These are phyloP conservation scores for Claviceps paspali DNA, from an alignment of 2,329 filamentous ascomycete species.

Conservation along the genomic window DNA sequence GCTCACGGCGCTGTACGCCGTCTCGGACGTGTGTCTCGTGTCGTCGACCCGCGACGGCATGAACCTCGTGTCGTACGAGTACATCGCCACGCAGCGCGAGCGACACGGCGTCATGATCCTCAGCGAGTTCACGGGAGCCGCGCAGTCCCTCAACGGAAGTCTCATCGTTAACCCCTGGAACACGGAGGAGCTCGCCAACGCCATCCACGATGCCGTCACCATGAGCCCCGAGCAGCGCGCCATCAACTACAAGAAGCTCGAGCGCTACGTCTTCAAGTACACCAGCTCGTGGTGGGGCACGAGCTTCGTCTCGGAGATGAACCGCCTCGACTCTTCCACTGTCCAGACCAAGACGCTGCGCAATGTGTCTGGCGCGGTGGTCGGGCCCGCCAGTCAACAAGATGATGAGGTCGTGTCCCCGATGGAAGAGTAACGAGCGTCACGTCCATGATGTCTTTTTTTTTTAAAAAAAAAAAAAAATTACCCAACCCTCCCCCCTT, in stretches of 20 bases:
- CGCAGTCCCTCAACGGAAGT: constrained; percentile 84
- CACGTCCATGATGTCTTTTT: no score
- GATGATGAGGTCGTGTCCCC: constrained; percentile 5
- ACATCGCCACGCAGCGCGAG: constrained; percentile 84
- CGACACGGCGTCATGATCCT: constrained; percentile 88
- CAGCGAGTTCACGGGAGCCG: constrained; percentile 91
- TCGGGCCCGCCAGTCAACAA: constrained; percentile 9
- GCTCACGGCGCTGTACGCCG: constrained; percentile 81
- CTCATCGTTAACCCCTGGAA: constrained; percentile 98
- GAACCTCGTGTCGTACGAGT: constrained; percentile 97
- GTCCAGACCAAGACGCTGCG: constrained; percentile 24
- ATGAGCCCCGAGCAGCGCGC: constrained; percentile 83
- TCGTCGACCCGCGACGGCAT: constrained; percentile 96
- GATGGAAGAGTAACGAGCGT: constrained; percentile 1
- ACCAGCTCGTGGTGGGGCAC: constrained; percentile 95
- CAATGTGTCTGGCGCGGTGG: constrained; percentile 25
- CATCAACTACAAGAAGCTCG: constrained; percentile 78
- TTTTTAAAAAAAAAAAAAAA: no score
- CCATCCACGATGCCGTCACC: constrained; percentile 90
- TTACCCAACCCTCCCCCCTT: no score
- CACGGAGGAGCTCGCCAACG: constrained; percentile 83
- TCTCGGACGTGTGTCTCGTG: constrained; percentile 83
- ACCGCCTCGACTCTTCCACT: constrained; percentile 28
- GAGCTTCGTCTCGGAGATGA: constrained; percentile 77
- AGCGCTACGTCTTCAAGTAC: constrained; percentile 94